Conservation (phyloP, 805 yeast genomes). For the Yarrowia sp. region DNA sequence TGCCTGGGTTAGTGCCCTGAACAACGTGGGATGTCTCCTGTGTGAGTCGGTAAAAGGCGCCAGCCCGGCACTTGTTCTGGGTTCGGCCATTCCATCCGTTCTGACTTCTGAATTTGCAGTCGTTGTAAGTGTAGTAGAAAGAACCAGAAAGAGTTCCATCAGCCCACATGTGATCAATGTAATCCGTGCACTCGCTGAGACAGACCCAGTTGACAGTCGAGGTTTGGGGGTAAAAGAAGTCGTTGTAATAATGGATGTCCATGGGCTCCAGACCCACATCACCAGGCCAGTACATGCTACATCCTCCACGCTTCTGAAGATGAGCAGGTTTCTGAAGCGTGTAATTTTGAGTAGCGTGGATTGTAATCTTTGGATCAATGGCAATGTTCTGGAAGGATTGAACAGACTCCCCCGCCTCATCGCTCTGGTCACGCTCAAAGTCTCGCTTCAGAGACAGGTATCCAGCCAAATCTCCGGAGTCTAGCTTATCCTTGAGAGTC, state of each 20-base stretch:
- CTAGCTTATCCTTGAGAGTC: slow-evolving; percentile 13
- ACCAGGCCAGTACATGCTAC: slow-evolving; percentile 36
- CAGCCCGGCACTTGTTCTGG: slow-evolving; percentile 27
- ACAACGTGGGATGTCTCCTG: slow-evolving; percentile 25
- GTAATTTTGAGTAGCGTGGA: slow-evolving; percentile 8
- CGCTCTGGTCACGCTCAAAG: slow-evolving; percentile 8
- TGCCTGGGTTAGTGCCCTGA: slow-evolving; percentile 20
- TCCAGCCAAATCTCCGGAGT: slow-evolving; percentile 3
- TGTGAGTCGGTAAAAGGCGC: slow-evolving; percentile 15
- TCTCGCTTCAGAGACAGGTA: slow-evolving; percentile 11
- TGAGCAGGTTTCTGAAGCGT: slow-evolving; percentile 5
- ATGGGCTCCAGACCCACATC: slow-evolving; percentile 2
- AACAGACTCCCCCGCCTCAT: background rate
- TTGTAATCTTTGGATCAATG: slow-evolving; percentile 2
- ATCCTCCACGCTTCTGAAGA: slow-evolving; percentile 23
- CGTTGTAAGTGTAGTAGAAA: slow-evolving; percentile 56
- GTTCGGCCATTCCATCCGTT: slow-evolving; percentile 32
- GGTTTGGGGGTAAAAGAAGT: slow-evolving; percentile 21
- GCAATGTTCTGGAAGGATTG: slow-evolving; percentile 13
- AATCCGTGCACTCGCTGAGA: slow-evolving; percentile 60
- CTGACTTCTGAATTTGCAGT: slow-evolving; percentile 29
- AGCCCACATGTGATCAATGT: slow-evolving; percentile 53
- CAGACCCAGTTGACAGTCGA: slow-evolving; percentile 68
- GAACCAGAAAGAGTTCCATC: slow-evolving; percentile 79
- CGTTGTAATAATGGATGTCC: slow-evolving; percentile 30